Evolutionary conservation across 768 basidiomycete species (phyloP).

Genomic region (Xerocomus brunneocitrinus): DNA sequence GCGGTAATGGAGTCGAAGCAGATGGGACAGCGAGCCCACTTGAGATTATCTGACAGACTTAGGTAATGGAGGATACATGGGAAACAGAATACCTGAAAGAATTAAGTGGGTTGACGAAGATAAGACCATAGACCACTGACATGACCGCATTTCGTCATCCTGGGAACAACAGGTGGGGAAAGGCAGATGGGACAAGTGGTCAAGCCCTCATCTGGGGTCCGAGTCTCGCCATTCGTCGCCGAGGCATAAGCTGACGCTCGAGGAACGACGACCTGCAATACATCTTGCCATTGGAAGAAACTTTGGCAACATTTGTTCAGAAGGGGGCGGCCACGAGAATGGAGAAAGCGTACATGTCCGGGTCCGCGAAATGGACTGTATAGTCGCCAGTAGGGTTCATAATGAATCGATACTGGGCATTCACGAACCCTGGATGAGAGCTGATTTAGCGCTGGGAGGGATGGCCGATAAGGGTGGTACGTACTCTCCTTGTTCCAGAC

Average conservation of each 20-base stretch:
- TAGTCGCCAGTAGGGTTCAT: constrained; percentile 92
- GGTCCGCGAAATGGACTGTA: constrained; percentile 94
- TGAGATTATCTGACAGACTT: constrained; percentile 71
- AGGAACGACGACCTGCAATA: constrained; percentile 91
- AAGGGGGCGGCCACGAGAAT: neutral
- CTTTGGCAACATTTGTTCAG: constrained; percentile 36
- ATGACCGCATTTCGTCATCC: constrained; percentile 98
- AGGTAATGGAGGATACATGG: constrained; percentile 92
- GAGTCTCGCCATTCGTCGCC: constrained; percentile 46
- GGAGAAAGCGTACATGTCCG: constrained; percentile 74
- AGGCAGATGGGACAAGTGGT: constrained; percentile 93
- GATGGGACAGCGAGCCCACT: constrained; percentile 93
- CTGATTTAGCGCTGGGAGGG: constrained; percentile 14
- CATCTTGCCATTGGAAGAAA: constrained; percentile 94
- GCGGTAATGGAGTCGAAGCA: constrained; percentile 93
- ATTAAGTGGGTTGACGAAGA: constrained; percentile 14
- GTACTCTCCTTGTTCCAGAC: constrained; percentile 91
- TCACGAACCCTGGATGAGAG: constrained; percentile 75
- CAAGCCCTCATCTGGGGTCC: constrained; percentile 51
- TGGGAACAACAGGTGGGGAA: constrained; percentile 80
- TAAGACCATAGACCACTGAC: constrained; percentile 46
- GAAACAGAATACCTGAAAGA: constrained; percentile 80
- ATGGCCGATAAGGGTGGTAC: constrained; percentile 32
- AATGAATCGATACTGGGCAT: constrained; percentile 94
- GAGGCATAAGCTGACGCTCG: constrained; percentile 72